A percentile compares a stretch with the other conserved stretches of the same genome.
These are phyloP conservation scores for Boletus rubroflammeus DNA, from an alignment of 768 basidiomycete species.

Conservation along the genomic window DNA sequence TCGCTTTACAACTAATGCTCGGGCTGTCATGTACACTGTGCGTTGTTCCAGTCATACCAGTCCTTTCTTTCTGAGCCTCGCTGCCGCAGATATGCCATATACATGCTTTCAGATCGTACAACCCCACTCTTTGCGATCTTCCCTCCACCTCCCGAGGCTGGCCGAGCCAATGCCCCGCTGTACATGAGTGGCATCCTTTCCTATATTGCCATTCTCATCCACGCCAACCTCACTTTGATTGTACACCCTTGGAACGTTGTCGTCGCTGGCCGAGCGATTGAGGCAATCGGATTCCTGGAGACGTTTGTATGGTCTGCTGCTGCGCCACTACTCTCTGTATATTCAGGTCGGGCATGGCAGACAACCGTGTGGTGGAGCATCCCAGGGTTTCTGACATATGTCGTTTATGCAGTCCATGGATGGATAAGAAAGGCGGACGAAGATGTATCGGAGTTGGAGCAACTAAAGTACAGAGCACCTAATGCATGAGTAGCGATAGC, in stretches of 20 bases:
- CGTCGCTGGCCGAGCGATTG: slow-evolving; percentile 25
- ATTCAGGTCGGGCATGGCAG: slow-evolving; percentile 50
- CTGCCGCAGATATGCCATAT: slow-evolving; percentile 44
- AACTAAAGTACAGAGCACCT: slow-evolving; percentile 50
- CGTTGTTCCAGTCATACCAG: slow-evolving; percentile 12
- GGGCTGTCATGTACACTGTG: slow-evolving; percentile 47
- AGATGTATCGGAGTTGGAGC: slow-evolving; percentile 48
- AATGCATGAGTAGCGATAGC: slow-evolving; percentile 41
- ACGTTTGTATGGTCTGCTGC: slow-evolving; percentile 43
- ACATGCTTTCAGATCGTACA: slow-evolving; percentile 39
- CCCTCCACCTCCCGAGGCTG: slow-evolving; percentile 25
- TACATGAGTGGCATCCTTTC: slow-evolving; percentile 45
- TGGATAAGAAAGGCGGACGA: slow-evolving; percentile 44
- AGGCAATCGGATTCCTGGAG: slow-evolving; percentile 30
- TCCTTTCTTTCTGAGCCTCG: slow-evolving; percentile 7
- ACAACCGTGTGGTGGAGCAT: slow-evolving; percentile 52
- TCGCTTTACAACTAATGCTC: slow-evolving; percentile 41
- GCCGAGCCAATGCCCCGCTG: slow-evolving; percentile 31
- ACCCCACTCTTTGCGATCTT: slow-evolving; percentile 49
- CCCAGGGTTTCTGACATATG: slow-evolving; percentile 40
- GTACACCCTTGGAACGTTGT: slow-evolving; percentile 36
- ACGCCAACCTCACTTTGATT: slow-evolving; percentile 46
- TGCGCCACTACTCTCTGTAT: slow-evolving; percentile 46
- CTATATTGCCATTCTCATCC: slow-evolving; percentile 47
- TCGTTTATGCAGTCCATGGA: slow-evolving; percentile 44